phyloP scores from a whole-genome alignment of 2,329 filamentous ascomycete genomes.

The Colletotrichum noveboracense region DNA sequence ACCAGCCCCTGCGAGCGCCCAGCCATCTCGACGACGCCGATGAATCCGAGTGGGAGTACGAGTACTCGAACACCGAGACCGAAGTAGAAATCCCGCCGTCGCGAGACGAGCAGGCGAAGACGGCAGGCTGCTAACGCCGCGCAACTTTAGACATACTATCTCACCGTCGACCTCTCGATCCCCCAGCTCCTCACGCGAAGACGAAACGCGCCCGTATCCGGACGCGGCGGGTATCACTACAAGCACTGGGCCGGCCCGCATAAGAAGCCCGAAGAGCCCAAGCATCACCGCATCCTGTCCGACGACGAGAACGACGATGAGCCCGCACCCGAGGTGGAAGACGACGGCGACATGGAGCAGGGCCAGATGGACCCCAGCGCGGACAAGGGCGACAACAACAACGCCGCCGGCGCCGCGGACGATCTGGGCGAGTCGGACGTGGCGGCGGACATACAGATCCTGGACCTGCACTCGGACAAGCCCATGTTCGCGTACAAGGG shows the following conservation, averaged over 20 bases:
- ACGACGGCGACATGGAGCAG: conserved; percentile 30
- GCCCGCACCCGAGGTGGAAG: conserved; percentile 19
- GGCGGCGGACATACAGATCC: conserved; percentile 69
- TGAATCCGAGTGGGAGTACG: conserved; percentile 70
- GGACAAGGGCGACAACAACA: conserved; percentile 19
- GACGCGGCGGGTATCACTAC: conserved; percentile 51
- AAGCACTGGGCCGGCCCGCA: conserved; percentile 44
- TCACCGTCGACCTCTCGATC: conserved; percentile 68
- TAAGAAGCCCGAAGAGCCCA: conserved; percentile 20
- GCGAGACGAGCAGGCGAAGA: neutral
- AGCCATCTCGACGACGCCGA: conserved; percentile 41
- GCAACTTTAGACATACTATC: conserved; percentile 61
- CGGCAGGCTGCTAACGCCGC: neutral
- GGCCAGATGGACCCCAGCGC: conserved; percentile 4
- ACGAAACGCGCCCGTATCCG: conserved; percentile 25
- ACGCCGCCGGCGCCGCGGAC: conserved; percentile 19
- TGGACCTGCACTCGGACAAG: conserved; percentile 78
- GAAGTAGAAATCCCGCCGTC: conserved; percentile 47
- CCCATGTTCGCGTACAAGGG: conserved; percentile 83
- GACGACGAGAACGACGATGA: conserved; percentile 29
- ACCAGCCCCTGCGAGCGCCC: neutral
- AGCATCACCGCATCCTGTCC: conserved; percentile 21
- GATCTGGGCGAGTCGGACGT: conserved; percentile 20
- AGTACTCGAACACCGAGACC: conserved; percentile 68
- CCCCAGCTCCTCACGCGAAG: conserved; percentile 55